Evolutionary conservation across 106 monocot species (phyloP), one percentile per base, ranked within the genome.

Genomic region (Iris macrosiphon): DNA sequence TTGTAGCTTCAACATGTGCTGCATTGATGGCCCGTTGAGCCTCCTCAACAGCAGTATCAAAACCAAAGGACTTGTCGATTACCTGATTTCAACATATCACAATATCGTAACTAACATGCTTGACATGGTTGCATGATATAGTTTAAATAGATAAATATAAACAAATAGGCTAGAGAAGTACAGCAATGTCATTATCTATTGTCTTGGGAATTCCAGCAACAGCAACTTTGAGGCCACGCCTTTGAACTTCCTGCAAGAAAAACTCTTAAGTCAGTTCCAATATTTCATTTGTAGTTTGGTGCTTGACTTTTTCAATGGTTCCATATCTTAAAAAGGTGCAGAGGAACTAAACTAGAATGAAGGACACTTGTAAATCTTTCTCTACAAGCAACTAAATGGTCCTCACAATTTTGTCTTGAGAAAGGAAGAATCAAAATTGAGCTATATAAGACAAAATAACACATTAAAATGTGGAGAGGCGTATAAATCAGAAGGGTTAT

Each of bases 151-250:
- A 13, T 8, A 48, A 48, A n/a, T 20, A 40, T 14, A 41, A 10
- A n/a, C n/a, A n/a, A 20, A 19, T 39, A 50, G 32, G 33, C 11
- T n/a, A 51, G 31, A 45, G 32, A 71, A 34, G 16, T 74, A 87
- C 86, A 64, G 69, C 72, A 65, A 81, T 81, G 46, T 87, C 81
- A 67, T 87, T 87, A 43, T 87, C 81, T 45, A 87, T 81, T 19
- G 86, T 87, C 58, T 87, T 87, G 16, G 86, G 86, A 61, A 87
- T 81, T 30, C 81, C 86, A 55, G 55, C 77, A 63, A 87, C 71
- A 0, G 77, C 63, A 31, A 87, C 86, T 47, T 81, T 71, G 29
- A 87, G 69, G n/a, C 81, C 77, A 25, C 81, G 68, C 53, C 71
- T 77, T 41, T 55, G 62, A 59, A 81, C 52, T 71, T 87, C 86